Evolutionary conservation across 2,329 filamentous ascomycete species (phyloP).

Genomic region (Ampelomyces quisqualis): DNA sequence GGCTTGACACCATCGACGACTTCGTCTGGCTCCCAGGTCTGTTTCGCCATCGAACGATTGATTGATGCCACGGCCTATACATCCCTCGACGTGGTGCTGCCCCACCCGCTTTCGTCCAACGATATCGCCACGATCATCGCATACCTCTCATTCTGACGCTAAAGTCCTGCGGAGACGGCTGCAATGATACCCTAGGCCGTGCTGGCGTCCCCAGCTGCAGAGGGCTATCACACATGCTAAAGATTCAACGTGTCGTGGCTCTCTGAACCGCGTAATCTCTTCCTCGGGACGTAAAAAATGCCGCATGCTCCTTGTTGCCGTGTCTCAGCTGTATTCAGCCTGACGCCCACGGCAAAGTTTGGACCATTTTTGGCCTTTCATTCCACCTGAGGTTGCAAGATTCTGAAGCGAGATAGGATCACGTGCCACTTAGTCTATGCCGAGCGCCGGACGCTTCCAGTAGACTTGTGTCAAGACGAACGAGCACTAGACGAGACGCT

Average conservation of each 20-base stretch:
- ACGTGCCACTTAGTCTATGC: conserved; percentile 42
- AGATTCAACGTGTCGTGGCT: conserved; percentile 48
- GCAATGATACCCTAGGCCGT: conserved; percentile 49
- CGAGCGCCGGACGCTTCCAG: conserved; percentile 33
- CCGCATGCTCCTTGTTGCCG: conserved; percentile 42
- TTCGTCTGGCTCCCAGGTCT: conserved; percentile 29
- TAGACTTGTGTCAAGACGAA: conserved; percentile 25
- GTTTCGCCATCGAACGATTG: conserved; percentile 38
- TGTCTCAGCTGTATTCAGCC: conserved; percentile 36
- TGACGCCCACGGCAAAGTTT: conserved; percentile 21
- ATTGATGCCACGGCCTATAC: conserved; percentile 43
- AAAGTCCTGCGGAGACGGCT: conserved; percentile 46
- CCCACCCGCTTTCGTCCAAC: conserved; percentile 48
- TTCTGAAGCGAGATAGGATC: conserved; percentile 40
- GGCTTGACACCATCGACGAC: conserved; percentile 26
- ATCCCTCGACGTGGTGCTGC: conserved; percentile 45
- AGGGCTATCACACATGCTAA: conserved; percentile 46
- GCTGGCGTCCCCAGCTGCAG: conserved; percentile 47
- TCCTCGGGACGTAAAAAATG: conserved; percentile 40
- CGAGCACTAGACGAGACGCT: conserved; percentile 36
- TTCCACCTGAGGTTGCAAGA: conserved; percentile 37
- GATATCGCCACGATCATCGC: conserved; percentile 48
- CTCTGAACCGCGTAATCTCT: conserved; percentile 47
- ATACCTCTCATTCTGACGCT: conserved; percentile 47
- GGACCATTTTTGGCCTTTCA: conserved; percentile 36